phyloP scores from a whole-genome alignment of 371 early-diverging fungal genomes.

The Dentiscutata heterogama region DNA sequence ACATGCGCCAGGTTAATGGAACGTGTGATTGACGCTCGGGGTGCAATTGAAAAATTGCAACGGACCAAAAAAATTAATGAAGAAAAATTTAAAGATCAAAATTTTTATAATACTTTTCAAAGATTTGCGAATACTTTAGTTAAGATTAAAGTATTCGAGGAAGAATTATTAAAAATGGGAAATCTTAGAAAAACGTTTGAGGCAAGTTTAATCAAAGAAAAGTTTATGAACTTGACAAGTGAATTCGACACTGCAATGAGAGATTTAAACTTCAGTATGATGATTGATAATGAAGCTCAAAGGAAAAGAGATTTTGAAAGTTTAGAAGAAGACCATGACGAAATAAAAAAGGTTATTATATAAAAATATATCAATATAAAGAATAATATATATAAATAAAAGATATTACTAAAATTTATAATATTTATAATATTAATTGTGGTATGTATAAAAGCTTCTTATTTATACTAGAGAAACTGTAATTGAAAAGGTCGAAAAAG shows the following conservation, averaged over 20 bases:
- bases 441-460: too few relatives aligned
- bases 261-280: conserved; percentile 20
- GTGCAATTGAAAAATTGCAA: not conserved
- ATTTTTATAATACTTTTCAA: conserved; percentile 19
- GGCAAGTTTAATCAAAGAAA: not conserved
- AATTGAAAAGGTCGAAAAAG: too few relatives aligned
- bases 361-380: too few relatives aligned
- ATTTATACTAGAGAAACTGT: too few relatives aligned
- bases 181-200: too few relatives aligned
- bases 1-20: conserved; percentile 26
- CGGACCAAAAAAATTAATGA: conserved; percentile 5
- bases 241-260: conserved; percentile 15
- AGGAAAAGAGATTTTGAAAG: conserved; percentile 17
- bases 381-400: too few relatives aligned
- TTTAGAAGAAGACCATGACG: conserved; percentile 28
- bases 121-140: not conserved
- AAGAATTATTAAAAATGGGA: too few relatives aligned
- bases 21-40: conserved; percentile 6
- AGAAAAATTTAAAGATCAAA: conserved; percentile 14
- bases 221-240: not conserved
- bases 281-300: conserved; percentile 20
- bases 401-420: too few relatives aligned
- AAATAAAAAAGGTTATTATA: conserved; percentile 33
- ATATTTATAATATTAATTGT: too few relatives aligned
- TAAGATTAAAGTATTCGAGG: too few relatives aligned